Base-by-base conservation (phyloP, 2,329 filamentous ascomycete genomes). In the Colletotrichum godetiae region DNA sequence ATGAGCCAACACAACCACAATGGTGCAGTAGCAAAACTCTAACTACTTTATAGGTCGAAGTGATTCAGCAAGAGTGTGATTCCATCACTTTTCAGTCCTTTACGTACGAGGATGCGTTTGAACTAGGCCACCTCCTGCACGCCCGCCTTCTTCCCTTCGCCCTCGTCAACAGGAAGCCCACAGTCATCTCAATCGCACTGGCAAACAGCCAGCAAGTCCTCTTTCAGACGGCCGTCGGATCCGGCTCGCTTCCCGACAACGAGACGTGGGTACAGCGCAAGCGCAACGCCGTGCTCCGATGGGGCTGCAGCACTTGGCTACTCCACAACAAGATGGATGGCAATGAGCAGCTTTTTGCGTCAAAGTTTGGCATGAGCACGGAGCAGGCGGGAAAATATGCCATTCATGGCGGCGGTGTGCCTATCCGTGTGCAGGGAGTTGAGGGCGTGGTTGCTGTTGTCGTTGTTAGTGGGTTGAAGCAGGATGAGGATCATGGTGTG, bases 331-430 rank as follows among this genome's bases (percentile, higher is more conserved):
- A 94, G 84, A 91, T 91, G 75, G 80, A 78, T 1, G 89, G 90
- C 12, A 88, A 95, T 75, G 92, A 95, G 83, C 84, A 79, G 29
- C 85, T 83, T 3, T 95, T 96, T 81, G 87, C 87, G 53, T 86
- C 86, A 37, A 92, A 93, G 80, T 93, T 89, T 78, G 91, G 88
- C 42, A 84, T 95, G 78, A 87, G 88, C 6, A 82, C 84, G 53
- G 88, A 87, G 62, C 85, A 86, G 19, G 88, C 87, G 2, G 86
- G 87, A 67, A 85, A 89, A 37, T 96, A 93, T 84, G 93, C 93
- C 1, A 93, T 95, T 74, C 93, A 95, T 81, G 94, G 94, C 0
- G 94, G 94, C 27, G 94, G 88, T 0, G 90, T 94, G 75, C 94
- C 94, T 0, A 88, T 96, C 37, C 87, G 90, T 8, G 93, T 96